Conservation (phyloP, 2,329 filamentous ascomycete genomes). For the Geosmithia flava region DNA sequence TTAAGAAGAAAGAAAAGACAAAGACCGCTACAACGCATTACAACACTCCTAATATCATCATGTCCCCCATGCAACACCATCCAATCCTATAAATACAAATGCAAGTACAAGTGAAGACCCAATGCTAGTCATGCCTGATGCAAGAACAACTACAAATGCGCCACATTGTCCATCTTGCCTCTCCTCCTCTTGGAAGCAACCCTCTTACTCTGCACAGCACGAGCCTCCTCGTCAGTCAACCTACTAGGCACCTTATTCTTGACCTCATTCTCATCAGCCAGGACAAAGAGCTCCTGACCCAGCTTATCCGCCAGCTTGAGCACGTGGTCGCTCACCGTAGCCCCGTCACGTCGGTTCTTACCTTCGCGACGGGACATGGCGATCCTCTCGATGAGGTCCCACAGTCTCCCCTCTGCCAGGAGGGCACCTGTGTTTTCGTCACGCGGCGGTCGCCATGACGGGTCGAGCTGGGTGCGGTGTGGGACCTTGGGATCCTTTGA, state of each 20-base stretch:
- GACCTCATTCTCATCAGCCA: conserved; percentile 25
- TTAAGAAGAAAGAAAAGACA: background rate
- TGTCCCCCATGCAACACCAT: background rate
- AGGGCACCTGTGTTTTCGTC: conserved; percentile 49
- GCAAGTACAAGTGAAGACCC: background rate
- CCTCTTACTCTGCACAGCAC: conserved; percentile 26
- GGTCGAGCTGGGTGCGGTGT: conserved; percentile 53
- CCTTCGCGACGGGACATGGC: conserved; percentile 74
- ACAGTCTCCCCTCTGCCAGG: conserved; percentile 61
- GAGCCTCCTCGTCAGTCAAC: conserved; percentile 37
- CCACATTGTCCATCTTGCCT: conserved; percentile 30
- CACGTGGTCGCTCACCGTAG: conserved; percentile 75
- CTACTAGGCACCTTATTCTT: conserved; percentile 25
- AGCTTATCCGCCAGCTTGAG: conserved; percentile 64
- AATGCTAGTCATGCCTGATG: background rate
- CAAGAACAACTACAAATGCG: conserved; percentile 23
- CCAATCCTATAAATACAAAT: background rate
- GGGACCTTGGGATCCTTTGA: conserved; percentile 50
- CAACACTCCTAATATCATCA: background rate
- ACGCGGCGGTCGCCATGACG: conserved; percentile 62
- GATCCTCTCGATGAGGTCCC: conserved; percentile 87
- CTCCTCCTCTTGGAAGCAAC: conserved; percentile 28
- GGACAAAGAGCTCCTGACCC: conserved; percentile 56
- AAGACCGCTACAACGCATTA: background rate
- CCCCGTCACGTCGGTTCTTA: conserved; percentile 90